Conservation (phyloP, 768 basidiomycete genomes). For the Panaeolus papilionaceus region DNA sequence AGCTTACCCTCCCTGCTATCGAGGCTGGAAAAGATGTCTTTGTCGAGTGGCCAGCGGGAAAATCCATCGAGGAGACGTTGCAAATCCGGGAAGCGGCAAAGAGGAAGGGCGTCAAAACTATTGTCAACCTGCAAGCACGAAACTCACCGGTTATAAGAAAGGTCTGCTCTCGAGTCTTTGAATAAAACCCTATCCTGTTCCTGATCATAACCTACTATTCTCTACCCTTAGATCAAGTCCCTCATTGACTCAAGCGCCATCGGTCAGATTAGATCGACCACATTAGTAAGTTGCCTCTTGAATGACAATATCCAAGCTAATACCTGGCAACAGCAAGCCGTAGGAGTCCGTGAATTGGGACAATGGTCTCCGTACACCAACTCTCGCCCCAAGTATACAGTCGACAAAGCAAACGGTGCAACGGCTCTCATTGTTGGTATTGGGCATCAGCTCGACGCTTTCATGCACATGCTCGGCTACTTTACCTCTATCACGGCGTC, state of each 20-base stretch:
- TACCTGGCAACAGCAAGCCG: background rate
- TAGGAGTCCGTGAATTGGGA: background rate
- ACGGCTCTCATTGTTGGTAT: constrained; percentile 32
- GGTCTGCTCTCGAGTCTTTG: constrained; percentile 25
- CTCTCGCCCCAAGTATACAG: background rate
- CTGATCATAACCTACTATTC: background rate
- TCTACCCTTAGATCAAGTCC: constrained; percentile 31
- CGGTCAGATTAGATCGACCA: background rate
- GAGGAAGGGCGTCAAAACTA: constrained; percentile 33
- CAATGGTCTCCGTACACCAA: background rate
- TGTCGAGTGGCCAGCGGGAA: constrained; percentile 48
- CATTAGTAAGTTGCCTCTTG: background rate
- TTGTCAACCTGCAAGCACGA: constrained; percentile 43
- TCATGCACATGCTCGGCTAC: constrained; percentile 38
- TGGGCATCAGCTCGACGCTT: constrained; percentile 36
- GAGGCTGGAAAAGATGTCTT: constrained; percentile 46
- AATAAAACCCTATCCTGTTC: background rate
- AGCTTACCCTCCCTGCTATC: constrained; percentile 36
- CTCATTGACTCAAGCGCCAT: constrained; percentile 32
- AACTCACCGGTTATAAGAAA: constrained; percentile 34
- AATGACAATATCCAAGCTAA: background rate
- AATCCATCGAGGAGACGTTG: constrained; percentile 34
- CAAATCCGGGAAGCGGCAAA: constrained; percentile 40
- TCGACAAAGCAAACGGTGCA: constrained; percentile 24
- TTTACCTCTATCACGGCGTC: constrained; percentile 36